Evolutionary conservation across 768 basidiomycete species (phyloP), one percentile per base, ranked within the genome.

Genomic region (Daedaleopsis sinensis): DNA sequence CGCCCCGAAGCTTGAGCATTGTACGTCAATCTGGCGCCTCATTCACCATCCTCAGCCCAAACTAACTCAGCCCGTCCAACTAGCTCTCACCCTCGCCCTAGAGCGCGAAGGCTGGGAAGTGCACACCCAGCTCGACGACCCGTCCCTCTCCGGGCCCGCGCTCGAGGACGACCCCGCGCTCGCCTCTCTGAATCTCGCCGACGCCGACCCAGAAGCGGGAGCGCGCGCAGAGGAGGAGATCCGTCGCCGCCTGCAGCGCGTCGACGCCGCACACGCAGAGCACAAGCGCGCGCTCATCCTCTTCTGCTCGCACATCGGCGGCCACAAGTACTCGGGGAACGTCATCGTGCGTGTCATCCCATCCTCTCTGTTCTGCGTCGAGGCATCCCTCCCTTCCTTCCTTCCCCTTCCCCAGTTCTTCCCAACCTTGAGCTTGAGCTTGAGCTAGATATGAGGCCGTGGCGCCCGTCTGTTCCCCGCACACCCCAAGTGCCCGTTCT

Each of bases 291-390:
- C 87, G 5, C 88, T 97, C 49, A 89, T 99, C 60, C 77, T 98
- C 69, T 87, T 83, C 69, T 90, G 87, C 57, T 96, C 93, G 27
- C 96, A 99, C 78, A 80, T 95, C 46, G 96, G 96, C 21, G 95
- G 96, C 2, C 96, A 98, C 78, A 89, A 89, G 68, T 98, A 89
- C 71, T 90, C 93, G 39, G 95, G 95, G 43, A 95, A 96, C 68
- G 88, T 91, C 67, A 87, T 94, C 61, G 94, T 94, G 72, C 68
- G 93, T 85, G 27, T 32, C 27, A 32, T 32, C 27, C n/a, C 49
- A n/a, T n/a, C 24, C 18, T 57, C 60, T 52, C 39, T 11, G 35
- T n/a, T 6, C 50, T 18, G 27, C 27, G 60, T 63, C 44, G n/a
- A n/a, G n/a, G n/a, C n/a, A n/a, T n/a, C n/a, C n/a, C n/a, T n/a